Evolutionary conservation across 106 monocot species (phyloP), one percentile per base, ranked within the genome.

Genomic region (Posidonia australis): DNA sequence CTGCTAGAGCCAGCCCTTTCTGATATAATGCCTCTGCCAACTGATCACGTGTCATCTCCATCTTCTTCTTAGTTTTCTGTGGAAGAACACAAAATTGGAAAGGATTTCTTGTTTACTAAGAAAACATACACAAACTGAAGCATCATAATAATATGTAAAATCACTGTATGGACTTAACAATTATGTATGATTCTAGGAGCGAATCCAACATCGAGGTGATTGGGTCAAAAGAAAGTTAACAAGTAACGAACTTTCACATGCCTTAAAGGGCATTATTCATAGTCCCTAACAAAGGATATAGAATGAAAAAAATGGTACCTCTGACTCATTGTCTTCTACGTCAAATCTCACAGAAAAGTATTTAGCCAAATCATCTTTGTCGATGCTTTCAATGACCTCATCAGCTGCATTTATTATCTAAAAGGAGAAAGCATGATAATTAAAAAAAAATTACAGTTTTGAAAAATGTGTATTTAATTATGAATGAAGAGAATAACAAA

Each of bases 381-480:
- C 77, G 63, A 98, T 77, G 72, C 96, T 90, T 11, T 84, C 75
- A 76, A 98, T 82, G 18, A 98, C 83, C 57, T 98, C 90, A 83
- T 87, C 67, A 24, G 90, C 84, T 23, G 82, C 87, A 76, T 55
- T 59, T 68, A 90, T 74, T 62, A 98, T 78, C 96, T 90, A 79
- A 60, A 59, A 69, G 61, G 64, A 36, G 68, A 46, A 13, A 56
- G 24, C 24, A 27, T 53, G 20, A 5, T 52, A 19, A 10, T 52
- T 6, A 21, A n/a, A n/a, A n/a, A n/a, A n/a, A n/a, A n/a, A n/a
- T n/a, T n/a, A n/a, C n/a, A n/a, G n/a, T n/a, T n/a, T n/a, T n/a
- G n/a, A n/a, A n/a, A n/a, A n/a, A n/a, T n/a, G 16, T 21, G 22
- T 21, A 53, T 53, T 52, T 53, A 53, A 23, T 5, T 19, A 22